phyloP scores from a whole-genome alignment of 2,329 filamentous ascomycete species.

The Alternaria triticimaculans region DNA sequence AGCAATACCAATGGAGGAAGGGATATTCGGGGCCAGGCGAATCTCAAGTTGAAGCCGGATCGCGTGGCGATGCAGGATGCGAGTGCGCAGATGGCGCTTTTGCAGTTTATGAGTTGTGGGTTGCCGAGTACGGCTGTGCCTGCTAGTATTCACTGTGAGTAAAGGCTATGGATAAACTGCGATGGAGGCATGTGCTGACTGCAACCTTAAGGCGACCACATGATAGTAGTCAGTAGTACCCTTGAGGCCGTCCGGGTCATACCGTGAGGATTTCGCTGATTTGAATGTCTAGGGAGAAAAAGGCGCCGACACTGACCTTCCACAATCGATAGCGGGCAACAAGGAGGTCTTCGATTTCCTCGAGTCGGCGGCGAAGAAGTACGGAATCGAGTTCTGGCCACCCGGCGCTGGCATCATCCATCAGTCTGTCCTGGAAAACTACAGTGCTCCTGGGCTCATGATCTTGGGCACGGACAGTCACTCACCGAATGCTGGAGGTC shows the following conservation, averaged over 20 bases:
- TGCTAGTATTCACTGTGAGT: conserved; percentile 86
- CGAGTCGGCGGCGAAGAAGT: conserved; percentile 73
- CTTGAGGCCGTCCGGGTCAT: not conserved
- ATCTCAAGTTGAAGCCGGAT: conserved; percentile 96
- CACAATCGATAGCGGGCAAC: conserved; percentile 85
- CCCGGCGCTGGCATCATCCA: conserved; percentile 66
- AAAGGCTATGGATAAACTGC: not conserved
- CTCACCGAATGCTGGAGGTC: conserved; percentile 94
- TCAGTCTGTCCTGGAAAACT: conserved; percentile 97
- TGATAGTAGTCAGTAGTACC: conserved; percentile 72
- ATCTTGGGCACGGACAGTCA: conserved; percentile 99
- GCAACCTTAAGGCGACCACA: conserved; percentile 71
- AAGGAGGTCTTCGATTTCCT: conserved; percentile 98
- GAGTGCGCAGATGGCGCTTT: conserved; percentile 94
- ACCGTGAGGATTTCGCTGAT: not conserved
- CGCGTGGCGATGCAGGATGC: conserved; percentile 99
- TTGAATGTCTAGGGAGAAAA: conserved; percentile 59
- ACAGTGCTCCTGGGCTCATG: conserved; percentile 95
- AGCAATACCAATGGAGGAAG: conserved; percentile 82
- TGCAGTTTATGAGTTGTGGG: conserved; percentile 98
- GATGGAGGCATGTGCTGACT: not conserved
- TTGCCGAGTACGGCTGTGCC: conserved; percentile 89
- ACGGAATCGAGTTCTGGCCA: conserved; percentile 55
- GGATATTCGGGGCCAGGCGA: conserved; percentile 84
- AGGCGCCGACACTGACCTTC: conserved; percentile 85